Evolutionary conservation across 345 rosid species (phyloP).

Genomic region (Firmiana major): DNA sequence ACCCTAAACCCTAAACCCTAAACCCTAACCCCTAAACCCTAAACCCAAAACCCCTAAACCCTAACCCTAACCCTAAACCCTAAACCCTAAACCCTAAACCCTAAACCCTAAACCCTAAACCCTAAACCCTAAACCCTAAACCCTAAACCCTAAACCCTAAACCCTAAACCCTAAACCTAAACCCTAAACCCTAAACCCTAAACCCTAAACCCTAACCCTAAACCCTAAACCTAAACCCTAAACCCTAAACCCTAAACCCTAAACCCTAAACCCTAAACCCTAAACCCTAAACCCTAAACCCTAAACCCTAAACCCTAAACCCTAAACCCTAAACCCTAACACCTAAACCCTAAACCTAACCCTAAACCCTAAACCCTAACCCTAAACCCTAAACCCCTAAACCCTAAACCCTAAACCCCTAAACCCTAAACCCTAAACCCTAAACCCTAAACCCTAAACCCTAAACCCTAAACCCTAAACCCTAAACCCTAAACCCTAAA

Average conservation of each 20-base stretch:
- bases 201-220: constrained; percentile 16
- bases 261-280: constrained; percentile 18
- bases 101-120: not conserved
- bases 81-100: constrained; percentile 6
- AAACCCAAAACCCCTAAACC: constrained; percentile 21
- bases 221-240: constrained; percentile 17
- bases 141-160: constrained; percentile 6
- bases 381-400: constrained; percentile 13
- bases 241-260: constrained; percentile 22
- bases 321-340: constrained; percentile 15
- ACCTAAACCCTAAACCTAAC: constrained; percentile 18
- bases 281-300: constrained; percentile 23
- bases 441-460: constrained; percentile 13
- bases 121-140: not conserved
- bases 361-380: constrained; percentile 17
- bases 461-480: constrained; percentile 19
- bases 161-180: constrained; percentile 9
- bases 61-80: constrained; percentile 16
- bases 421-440: constrained; percentile 13
- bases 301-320: constrained; percentile 18
- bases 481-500: constrained; percentile 21
- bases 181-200: constrained; percentile 9
- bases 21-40: constrained; percentile 11
- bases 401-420: constrained; percentile 13
- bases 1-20: constrained; percentile 5